phyloP scores from a whole-genome alignment of 1,139 yeast genomes.

The Arxiozyma slooffiae region DNA sequence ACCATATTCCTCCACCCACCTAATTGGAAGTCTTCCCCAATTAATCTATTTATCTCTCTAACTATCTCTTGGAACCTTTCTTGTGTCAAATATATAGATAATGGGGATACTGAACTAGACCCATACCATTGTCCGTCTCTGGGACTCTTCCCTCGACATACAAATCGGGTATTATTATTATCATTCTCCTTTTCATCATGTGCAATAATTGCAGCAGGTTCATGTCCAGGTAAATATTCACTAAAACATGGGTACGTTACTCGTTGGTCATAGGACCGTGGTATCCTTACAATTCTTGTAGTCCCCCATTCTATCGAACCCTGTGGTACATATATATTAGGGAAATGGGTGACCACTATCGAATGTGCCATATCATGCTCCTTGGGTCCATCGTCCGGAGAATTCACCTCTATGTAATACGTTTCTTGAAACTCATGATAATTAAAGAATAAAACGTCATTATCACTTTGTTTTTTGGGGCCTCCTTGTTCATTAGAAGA shows the following conservation, averaged over 20 bases:
- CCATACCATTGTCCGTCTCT: slow-evolving; percentile 43
- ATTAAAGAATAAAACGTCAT: slow-evolving; percentile 67
- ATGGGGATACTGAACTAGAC: slow-evolving; percentile 44
- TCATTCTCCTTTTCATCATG: slow-evolving; percentile 22
- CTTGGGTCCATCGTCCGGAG: slow-evolving; percentile 6
- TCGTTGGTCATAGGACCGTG: slow-evolving; percentile 38
- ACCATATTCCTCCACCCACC: slow-evolving; percentile 32
- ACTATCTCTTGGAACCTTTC: slow-evolving; percentile 36
- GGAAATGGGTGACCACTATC: slow-evolving; percentile 54
- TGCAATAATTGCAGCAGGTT: slow-evolving; percentile 50
- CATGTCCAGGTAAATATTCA: slow-evolving; percentile 48
- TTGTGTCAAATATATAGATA: slow-evolving; percentile 35
- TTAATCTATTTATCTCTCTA: no score
- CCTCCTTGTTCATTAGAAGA: slow-evolving; percentile 4
- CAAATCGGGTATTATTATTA: slow-evolving; percentile 23
- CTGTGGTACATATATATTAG: slow-evolving; percentile 39
- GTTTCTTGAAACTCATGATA: slow-evolving; percentile 50
- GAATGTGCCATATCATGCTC: slow-evolving; percentile 29
- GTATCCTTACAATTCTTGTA: slow-evolving; percentile 57
- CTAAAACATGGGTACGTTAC: slow-evolving; percentile 50
- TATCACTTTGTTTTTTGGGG: no score
- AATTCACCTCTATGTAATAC: slow-evolving; percentile 28
- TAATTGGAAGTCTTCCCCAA: slow-evolving; percentile 38
- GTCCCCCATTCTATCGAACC: slow-evolving; percentile 28
- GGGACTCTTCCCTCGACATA: slow-evolving; percentile 32